These are phyloP conservation scores for Arabidopsis lyrata DNA, from an alignment of 441 rosid species.

Conservation along the genomic window DNA sequence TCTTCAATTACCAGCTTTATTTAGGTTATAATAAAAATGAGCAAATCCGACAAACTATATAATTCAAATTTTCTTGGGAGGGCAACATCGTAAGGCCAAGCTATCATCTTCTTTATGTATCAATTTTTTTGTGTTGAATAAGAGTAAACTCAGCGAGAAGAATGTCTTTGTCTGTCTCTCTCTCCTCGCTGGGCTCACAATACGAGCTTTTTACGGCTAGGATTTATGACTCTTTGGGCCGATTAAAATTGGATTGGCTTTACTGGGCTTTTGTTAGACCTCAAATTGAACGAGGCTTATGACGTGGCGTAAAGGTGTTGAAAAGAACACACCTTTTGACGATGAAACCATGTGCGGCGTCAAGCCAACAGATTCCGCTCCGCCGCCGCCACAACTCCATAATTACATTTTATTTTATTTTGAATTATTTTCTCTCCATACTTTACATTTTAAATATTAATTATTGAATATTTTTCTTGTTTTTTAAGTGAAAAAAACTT, in stretches of 20 bases:
- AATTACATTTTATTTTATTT: not conserved
- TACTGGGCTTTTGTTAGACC: not conserved
- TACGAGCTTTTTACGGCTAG: not conserved
- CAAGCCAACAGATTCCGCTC: slow-evolving; percentile 13
- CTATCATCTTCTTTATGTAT: not conserved
- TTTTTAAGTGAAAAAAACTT: not conserved
- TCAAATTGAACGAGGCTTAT: not conserved
- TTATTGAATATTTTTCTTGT: no score
- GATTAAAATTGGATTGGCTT: not conserved
- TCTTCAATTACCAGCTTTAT: slow-evolving; percentile 9
- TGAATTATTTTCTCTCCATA: no score
- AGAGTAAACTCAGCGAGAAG: slow-evolving; percentile 2
- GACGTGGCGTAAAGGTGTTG: not conserved
- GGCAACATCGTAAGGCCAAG: not conserved
- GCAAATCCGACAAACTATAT: slow-evolving; percentile 17
- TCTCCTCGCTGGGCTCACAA: not conserved
- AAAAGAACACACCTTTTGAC: not conserved
- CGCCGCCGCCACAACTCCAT: slow-evolving; percentile 2
- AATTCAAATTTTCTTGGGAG: slow-evolving; percentile 2
- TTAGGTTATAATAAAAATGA: slow-evolving; percentile 26
- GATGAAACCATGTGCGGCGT: not conserved
- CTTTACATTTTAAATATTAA: no score
- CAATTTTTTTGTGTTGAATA: not conserved
- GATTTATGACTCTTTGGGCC: not conserved
- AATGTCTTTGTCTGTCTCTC: not conserved